A percentile compares a stretch with the other conserved stretches of the same genome.
Conservation (phyloP, 176 grass and related monocot genomes). For the Cenchrus purpureus region DNA sequence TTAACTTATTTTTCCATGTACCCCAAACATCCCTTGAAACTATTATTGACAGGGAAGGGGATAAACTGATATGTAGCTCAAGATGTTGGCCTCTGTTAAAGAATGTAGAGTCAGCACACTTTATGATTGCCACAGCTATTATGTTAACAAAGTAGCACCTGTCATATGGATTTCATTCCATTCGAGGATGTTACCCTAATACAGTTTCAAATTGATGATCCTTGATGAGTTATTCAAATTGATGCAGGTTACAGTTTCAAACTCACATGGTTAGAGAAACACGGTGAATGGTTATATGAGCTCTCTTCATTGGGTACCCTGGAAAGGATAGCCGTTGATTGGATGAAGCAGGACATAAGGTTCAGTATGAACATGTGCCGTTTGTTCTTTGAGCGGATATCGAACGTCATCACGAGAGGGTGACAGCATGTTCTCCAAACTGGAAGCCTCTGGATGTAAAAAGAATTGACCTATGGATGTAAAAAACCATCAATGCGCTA, state of each 20-base stretch:
- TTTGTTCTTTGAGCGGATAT: slow-evolving; percentile 61
- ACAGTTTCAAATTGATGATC: not conserved
- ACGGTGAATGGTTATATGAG: slow-evolving; percentile 56
- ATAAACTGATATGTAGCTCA: not conserved
- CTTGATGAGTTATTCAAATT: slow-evolving; percentile 36
- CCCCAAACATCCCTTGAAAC: not conserved
- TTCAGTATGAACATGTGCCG: slow-evolving; percentile 68
- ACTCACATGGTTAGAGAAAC: slow-evolving; percentile 57
- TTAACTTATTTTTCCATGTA: not conserved
- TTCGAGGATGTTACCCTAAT: not conserved
- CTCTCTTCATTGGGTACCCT: slow-evolving; percentile 68
- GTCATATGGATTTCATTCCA: slow-evolving; percentile 6
- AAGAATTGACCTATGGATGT: not conserved
- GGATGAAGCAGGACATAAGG: slow-evolving; percentile 81
- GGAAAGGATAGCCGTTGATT: slow-evolving; percentile 55
- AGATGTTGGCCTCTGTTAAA: not conserved
- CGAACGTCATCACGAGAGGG: slow-evolving; percentile 13
- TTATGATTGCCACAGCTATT: not conserved
- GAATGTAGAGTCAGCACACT: not conserved
- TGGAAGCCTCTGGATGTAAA: not conserved
- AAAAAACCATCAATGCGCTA: not conserved
- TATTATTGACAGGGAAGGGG: not conserved
- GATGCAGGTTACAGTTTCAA: slow-evolving; percentile 80
- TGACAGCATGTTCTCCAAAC: not conserved
- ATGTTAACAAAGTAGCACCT: not conserved